Evolutionary conservation across 2,329 filamentous ascomycete species (phyloP).

Genomic region (Fusarium floridanum): DNA sequence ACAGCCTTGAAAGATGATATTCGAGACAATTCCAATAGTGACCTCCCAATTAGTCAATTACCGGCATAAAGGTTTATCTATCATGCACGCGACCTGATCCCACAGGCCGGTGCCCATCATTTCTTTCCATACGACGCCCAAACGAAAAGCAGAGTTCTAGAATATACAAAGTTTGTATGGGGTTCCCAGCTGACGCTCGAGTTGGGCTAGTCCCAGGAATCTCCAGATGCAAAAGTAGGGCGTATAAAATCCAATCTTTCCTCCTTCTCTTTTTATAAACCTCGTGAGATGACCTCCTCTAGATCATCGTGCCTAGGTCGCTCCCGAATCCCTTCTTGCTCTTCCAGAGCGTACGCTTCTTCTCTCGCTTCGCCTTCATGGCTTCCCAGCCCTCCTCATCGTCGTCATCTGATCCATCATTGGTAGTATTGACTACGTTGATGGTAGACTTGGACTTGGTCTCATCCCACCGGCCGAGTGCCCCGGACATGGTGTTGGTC

Average conservation of each 20-base stretch:
- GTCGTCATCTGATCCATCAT: constrained; percentile 65
- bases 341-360: constrained; percentile 76
- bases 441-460: constrained; percentile 51
- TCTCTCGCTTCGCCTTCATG: constrained; percentile 77
- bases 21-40: constrained; percentile 16
- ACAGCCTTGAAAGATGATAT: constrained; percentile 13
- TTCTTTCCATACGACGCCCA: constrained; percentile 47
- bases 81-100: constrained; percentile 46
- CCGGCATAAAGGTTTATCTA: constrained; percentile 48
- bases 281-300: constrained; percentile 33
- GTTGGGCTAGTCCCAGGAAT: constrained; percentile 42
- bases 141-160: constrained; percentile 45
- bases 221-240: constrained; percentile 45
- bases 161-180: constrained; percentile 47
- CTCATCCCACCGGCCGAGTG: constrained; percentile 49
- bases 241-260: constrained; percentile 47
- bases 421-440: constrained; percentile 56
- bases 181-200: constrained; percentile 30
- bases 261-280: constrained; percentile 41
- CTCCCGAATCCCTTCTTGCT: constrained; percentile 68
- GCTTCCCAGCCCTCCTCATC: constrained; percentile 78
- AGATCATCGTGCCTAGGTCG: constrained; percentile 64
- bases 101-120: constrained; percentile 42
- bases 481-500: constrained; percentile 53
- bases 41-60: constrained; percentile 49